Evolutionary conservation across 179 eudicot species (phyloP), one percentile per base, ranked within the genome.

Genomic region (Vitellaria paradoxa): DNA sequence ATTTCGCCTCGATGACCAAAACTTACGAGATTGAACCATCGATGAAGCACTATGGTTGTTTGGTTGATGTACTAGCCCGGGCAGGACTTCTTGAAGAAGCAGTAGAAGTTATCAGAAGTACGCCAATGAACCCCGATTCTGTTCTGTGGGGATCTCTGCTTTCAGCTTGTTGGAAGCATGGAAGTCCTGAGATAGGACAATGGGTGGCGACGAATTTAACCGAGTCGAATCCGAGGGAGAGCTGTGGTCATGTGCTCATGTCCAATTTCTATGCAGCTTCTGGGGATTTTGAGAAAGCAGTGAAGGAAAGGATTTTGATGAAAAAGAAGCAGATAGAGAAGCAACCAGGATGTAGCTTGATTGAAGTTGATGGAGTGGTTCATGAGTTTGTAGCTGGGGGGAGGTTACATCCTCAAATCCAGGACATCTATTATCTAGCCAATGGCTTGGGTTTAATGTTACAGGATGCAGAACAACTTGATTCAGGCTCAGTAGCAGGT

Each of bases 331-430:
- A 73, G 46, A 83, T 88, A 57, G 74, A 57, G 72, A 88, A 90
- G 79, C 86, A 84, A 75, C 91, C 85, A 2, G 97, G 97, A 24
- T 86, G 93, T 64, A 92, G 98, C 81, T 87, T 78, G 20, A 87
- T 92, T 81, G 91, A 90, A 79, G 83, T 90, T 55, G 74, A 86
- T 70, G 93, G 92, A 12, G 81, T 75, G 46, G 87, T 92, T 81
- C 86, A 84, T 72, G 92, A 93, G 87, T 93, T 93, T 77, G 76
- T 81, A 69, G 86, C 94, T 60, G 90, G 89, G 72, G 88, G 92
- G 53, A 63, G 65, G 53, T 73, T 82, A 76, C 76, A 81, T 71
- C 85, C 90, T 77, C 73, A 83, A 69, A 77, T 83, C 80, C 60
- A 84, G 61, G 83, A 89, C 45, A 75, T 78, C 20, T 82, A 71